Evolutionary conservation across 371 early-diverging fungal genomes (phyloP).

Genomic region (Phascolomyces articulosus): DNA sequence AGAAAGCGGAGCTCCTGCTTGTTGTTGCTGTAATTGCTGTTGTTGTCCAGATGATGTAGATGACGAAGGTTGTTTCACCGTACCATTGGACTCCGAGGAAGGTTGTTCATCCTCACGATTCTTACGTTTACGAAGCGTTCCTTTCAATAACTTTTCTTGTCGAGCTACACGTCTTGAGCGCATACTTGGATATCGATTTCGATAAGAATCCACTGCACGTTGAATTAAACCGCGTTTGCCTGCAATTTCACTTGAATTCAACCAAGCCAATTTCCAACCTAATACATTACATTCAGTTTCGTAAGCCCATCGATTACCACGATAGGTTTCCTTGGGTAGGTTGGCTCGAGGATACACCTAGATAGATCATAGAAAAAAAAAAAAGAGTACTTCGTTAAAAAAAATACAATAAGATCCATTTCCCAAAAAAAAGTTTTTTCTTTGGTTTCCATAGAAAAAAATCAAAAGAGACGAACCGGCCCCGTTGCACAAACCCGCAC

Average conservation of each 20-base stretch:
- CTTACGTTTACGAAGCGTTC: conserved; percentile 51
- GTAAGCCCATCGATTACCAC: conserved; percentile 89
- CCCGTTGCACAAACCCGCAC: conserved; percentile 1
- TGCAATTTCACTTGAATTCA: conserved; percentile 81
- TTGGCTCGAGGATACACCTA: conserved; percentile 48
- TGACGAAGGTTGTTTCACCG: conserved; percentile 6
- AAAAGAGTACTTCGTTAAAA: conserved; percentile 2
- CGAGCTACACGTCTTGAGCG: conserved; percentile 82
- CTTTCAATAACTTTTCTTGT: conserved; percentile 74
- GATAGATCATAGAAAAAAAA: background rate
- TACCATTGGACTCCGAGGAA: background rate
- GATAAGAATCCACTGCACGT: conserved; percentile 93
- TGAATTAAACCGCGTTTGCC: conserved; percentile 94
- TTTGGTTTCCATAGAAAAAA: conserved; percentile 5
- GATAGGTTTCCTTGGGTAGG: conserved; percentile 60
- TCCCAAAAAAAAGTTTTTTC: background rate
- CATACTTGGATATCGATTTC: conserved; percentile 84
- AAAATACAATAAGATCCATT: background rate
- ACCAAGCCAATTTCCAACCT: conserved; percentile 89
- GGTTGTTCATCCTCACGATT: conserved; percentile 24
- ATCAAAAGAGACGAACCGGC: background rate
- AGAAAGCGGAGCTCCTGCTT: conserved; percentile 25
- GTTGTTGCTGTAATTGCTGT: no score
- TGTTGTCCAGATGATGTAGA: conserved; percentile 13
- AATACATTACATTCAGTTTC: conserved; percentile 87